Conservation (phyloP, 1,284 basidiomycete genomes). For the Cyathus olla region DNA sequence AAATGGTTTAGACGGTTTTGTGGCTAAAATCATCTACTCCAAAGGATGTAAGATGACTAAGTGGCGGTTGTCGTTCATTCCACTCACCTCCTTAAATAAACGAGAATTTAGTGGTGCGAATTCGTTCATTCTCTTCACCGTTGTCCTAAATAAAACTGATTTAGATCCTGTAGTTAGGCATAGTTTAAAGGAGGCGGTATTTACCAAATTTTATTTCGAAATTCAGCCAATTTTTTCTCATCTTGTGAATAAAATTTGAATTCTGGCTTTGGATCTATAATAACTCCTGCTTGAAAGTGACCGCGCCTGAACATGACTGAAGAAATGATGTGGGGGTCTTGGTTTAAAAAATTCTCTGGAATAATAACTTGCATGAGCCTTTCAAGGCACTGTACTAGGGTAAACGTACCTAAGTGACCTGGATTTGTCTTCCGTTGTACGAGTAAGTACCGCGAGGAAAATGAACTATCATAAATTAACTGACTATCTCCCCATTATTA, state of each 20-base stretch:
- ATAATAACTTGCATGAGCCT: background rate
- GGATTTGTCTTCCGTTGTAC: background rate
- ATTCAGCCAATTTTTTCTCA: conserved; percentile 28
- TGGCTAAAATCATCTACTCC: conserved; percentile 47
- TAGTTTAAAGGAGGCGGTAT: background rate
- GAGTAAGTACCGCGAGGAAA: background rate
- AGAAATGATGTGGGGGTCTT: conserved; percentile 41
- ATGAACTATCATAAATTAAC: background rate
- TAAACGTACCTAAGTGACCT: background rate
- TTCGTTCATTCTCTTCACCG: conserved; percentile 48
- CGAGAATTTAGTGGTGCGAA: conserved; percentile 52
- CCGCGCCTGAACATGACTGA: conserved; percentile 52
- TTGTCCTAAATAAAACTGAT: conserved; percentile 35
- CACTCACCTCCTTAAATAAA: conserved; percentile 48
- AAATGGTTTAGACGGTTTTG: conserved; percentile 34
- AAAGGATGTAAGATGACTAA: background rate
- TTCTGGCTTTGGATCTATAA: conserved; percentile 47
- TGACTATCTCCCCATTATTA: conserved; percentile 56
- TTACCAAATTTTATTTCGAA: conserved; percentile 31
- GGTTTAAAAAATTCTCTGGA: conserved; percentile 44
- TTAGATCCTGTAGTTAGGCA: background rate
- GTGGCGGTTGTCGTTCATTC: background rate
- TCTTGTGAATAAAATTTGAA: conserved; percentile 43
- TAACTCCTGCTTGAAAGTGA: conserved; percentile 49
- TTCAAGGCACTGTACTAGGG: background rate